Percentiles rank a stretch among this genome's conserved stretches.
Conservation (phyloP, 179 eudicot genomes). For the Heliamphora pulchella region DNA sequence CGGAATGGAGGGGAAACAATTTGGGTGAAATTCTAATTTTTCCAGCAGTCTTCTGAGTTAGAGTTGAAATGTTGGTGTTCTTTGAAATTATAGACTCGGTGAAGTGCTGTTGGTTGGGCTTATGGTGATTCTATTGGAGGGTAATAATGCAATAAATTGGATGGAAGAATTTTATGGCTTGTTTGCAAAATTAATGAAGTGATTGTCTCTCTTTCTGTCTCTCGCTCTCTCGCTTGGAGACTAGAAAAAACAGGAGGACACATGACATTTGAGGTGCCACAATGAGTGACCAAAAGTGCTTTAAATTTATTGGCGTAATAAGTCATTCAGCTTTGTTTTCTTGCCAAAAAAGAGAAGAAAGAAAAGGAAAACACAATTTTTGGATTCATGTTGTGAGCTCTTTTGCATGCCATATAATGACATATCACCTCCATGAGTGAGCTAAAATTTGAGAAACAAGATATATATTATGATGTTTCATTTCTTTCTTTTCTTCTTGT, state of each 20-base stretch:
- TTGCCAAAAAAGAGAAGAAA: constrained; percentile 5
- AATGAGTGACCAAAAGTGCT: not conserved
- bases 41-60: not conserved
- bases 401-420: not conserved
- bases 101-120: not conserved
- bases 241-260: not conserved
- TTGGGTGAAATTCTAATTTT: not conserved
- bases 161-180: constrained; percentile 5
- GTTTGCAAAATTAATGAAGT: not conserved
- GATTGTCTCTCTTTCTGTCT: too few relatives aligned
- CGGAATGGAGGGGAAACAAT: not conserved
- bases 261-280: constrained; percentile 3
- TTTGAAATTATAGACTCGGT: not conserved
- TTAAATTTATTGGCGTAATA: not conserved
- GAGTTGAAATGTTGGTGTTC: not conserved
- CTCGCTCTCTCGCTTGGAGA: not conserved
- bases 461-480: not conserved
- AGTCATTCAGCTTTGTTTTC: constrained; percentile 10
- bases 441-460: not conserved
- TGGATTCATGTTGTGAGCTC: not conserved
- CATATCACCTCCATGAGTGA: not conserved
- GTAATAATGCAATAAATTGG: not conserved
- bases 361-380: not conserved
- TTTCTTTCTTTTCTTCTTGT: not conserved
- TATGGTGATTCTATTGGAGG: not conserved